Conservation (phyloP, 129 eudicot genomes). For the Solidago caesia region DNA sequence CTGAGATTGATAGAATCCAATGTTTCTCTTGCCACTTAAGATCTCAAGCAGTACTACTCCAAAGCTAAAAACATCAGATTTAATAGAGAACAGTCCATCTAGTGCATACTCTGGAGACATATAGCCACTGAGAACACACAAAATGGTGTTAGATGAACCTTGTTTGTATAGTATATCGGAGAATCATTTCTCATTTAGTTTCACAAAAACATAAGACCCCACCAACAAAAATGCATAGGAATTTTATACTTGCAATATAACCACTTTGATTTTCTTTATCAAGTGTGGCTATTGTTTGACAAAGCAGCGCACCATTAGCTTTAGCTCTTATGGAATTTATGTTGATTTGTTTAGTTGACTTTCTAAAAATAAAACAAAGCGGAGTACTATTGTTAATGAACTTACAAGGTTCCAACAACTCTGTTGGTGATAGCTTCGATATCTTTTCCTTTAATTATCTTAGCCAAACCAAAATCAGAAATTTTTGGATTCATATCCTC, state of each 20-base stretch:
- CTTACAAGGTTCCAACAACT: slow-evolving; percentile 40
- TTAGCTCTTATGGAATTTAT: background rate
- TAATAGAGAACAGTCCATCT: slow-evolving; percentile 28
- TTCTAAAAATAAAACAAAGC: background rate
- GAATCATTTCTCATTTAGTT: background rate
- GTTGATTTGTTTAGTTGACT: background rate
- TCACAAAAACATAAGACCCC: background rate
- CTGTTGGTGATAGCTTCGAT: slow-evolving; percentile 28
- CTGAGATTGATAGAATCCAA: slow-evolving; percentile 24
- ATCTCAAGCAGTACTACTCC: slow-evolving; percentile 35
- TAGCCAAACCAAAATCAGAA: slow-evolving; percentile 37
- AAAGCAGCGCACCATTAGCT: too few species aligned
- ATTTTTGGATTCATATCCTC: slow-evolving; percentile 32
- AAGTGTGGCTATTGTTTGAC: background rate
- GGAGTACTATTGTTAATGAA: background rate
- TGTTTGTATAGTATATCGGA: background rate
- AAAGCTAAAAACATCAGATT: slow-evolving; percentile 36
- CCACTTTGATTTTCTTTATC: background rate
- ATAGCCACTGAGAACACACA: slow-evolving; percentile 27
- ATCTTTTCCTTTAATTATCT: slow-evolving; percentile 21
- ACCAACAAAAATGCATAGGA: background rate
- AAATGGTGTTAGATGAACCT: background rate
- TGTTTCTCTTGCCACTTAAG: slow-evolving; percentile 36
- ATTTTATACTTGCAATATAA: background rate
- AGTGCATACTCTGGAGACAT: slow-evolving; percentile 40